These are phyloP conservation scores for Scheffersomyces cryptocercus DNA, from an alignment of 1,139 yeast species.

Conservation along the genomic window DNA sequence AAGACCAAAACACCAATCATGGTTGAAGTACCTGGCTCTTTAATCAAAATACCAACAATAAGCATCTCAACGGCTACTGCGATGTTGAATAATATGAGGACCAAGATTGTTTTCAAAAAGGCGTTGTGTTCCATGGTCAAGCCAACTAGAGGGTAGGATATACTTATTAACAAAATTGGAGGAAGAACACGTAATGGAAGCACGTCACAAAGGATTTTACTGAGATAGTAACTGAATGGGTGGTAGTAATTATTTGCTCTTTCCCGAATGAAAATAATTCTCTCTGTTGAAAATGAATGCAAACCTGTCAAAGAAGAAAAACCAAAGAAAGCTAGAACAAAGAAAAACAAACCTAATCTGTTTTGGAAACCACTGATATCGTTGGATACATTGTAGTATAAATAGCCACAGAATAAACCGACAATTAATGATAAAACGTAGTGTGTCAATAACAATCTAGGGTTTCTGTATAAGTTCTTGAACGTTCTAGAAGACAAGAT, in stretches of 20 bases:
- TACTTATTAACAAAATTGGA: constrained; percentile 77
- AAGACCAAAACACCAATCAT: constrained; percentile 82
- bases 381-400: constrained; percentile 78
- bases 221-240: constrained; percentile 79
- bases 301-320: constrained; percentile 90
- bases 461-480: constrained; percentile 89
- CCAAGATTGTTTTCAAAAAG: constrained; percentile 68
- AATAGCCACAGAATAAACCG: constrained; percentile 81
- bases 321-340: constrained; percentile 86
- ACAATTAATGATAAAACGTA: constrained; percentile 73
- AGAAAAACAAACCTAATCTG: constrained; percentile 88
- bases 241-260: constrained; percentile 92
- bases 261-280: constrained; percentile 87
- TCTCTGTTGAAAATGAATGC: constrained; percentile 82
- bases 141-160: constrained; percentile 91
- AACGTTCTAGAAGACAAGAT: constrained; percentile 84
- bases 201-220: constrained; percentile 87
- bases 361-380: constrained; percentile 97
- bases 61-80: constrained; percentile 84
- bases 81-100: constrained; percentile 78
- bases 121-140: constrained; percentile 76
- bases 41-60: constrained; percentile 80
- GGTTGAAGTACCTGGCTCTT: constrained; percentile 93
- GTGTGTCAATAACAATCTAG: constrained; percentile 79
- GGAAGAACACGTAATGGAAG: constrained; percentile 88